phyloP scores from a whole-genome alignment of 164 flowering plant genomes.

The Stephania japonica region DNA sequence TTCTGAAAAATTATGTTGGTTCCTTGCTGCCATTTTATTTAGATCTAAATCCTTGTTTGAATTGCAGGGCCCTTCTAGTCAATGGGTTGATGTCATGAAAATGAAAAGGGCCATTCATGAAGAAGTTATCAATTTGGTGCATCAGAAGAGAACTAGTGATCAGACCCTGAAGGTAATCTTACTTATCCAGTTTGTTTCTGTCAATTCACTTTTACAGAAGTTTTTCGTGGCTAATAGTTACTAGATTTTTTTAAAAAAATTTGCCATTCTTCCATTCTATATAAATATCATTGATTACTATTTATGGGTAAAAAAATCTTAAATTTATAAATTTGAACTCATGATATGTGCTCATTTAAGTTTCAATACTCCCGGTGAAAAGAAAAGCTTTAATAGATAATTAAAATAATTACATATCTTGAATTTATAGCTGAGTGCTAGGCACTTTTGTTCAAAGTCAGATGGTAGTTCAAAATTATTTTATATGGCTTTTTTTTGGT shows the following conservation, averaged over 20 bases:
- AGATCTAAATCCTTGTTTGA: background rate
- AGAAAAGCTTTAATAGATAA: background rate
- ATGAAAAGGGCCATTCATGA: constrained; percentile 87
- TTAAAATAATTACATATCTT: background rate
- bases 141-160: constrained; percentile 45
- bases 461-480: too few species aligned
- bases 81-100: constrained; percentile 98
- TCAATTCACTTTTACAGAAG: too few species aligned
- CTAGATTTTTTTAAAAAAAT: background rate
- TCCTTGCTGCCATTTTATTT: background rate
- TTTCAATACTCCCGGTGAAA: background rate
- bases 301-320: background rate
- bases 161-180: constrained; percentile 35
- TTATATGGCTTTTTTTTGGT: too few species aligned
- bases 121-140: constrained; percentile 58
- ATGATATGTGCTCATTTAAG: background rate
- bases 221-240: background rate
- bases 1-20: background rate
- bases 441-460: background rate
- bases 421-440: background rate
- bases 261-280: background rate
- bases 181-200: too few species aligned
- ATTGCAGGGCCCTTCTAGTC: constrained; percentile 68
- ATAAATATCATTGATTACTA: background rate
- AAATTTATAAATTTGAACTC: background rate